Evolutionary conservation across 192 early-diverging fungal species (phyloP).

Genomic region (Coemansia sp.): DNA sequence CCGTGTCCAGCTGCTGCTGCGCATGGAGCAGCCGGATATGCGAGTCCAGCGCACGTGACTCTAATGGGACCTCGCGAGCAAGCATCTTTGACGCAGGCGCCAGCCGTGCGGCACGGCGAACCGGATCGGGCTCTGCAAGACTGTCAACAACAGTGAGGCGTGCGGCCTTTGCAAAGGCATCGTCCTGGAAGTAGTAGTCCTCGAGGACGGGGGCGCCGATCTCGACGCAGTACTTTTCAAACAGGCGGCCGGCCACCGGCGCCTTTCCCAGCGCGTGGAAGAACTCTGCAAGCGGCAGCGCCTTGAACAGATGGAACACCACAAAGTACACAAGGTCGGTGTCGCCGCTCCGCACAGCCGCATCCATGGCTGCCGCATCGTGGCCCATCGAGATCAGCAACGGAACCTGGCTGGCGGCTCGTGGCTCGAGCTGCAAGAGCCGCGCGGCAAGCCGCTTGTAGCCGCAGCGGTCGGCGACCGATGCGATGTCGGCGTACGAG

Average conservation of each 20-base stretch:
- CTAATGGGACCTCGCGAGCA: slow-evolving; percentile 56
- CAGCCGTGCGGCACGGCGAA: slow-evolving; percentile 68
- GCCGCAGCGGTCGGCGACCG: slow-evolving; percentile 83
- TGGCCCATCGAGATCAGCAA: slow-evolving; percentile 92
- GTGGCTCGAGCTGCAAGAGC: slow-evolving; percentile 92
- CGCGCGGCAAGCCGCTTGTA: slow-evolving; percentile 76
- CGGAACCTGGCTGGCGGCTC: slow-evolving; percentile 93
- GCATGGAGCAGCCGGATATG: slow-evolving; percentile 70
- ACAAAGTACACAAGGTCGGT: slow-evolving; percentile 96
- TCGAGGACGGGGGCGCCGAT: slow-evolving; percentile 77
- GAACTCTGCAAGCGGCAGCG: slow-evolving; percentile 82
- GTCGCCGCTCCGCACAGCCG: slow-evolving; percentile 94
- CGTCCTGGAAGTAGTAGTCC: slow-evolving; percentile 98
- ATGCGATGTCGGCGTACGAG: slow-evolving; percentile 92
- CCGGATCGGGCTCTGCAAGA: slow-evolving; percentile 48
- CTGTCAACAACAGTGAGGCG: slow-evolving; percentile 59
- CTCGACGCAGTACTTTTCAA: slow-evolving; percentile 83
- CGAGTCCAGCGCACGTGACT: slow-evolving; percentile 63
- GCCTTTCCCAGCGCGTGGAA: slow-evolving; percentile 83
- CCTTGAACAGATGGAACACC: slow-evolving; percentile 86
- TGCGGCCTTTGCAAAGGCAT: slow-evolving; percentile 66
- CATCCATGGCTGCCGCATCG: slow-evolving; percentile 82
- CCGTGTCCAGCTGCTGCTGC: slow-evolving; percentile 77
- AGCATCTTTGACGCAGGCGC: slow-evolving; percentile 74
- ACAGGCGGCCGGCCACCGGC: slow-evolving; percentile 78